Evolutionary conservation across 495 filamentous ascomycete genomes (phyloP).

Genomic region (Penicillium lividum): DNA sequence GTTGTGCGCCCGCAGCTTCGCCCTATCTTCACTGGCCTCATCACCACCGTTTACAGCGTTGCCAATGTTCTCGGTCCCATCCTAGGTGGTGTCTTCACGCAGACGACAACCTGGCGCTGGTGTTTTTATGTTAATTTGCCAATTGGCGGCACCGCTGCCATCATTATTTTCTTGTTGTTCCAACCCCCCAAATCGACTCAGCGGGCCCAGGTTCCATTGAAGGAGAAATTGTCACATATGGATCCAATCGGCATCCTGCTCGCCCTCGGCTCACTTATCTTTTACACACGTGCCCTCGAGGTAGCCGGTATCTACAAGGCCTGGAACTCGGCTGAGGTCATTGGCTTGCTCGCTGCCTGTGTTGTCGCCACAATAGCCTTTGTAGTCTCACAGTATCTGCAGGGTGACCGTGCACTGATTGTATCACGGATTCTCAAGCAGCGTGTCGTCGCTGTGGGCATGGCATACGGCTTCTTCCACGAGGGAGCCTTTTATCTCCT

Average conservation of each 20-base stretch:
- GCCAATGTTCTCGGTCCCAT: conserved; percentile 36
- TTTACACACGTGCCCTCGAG: conserved; percentile 40
- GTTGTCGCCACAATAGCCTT: background rate
- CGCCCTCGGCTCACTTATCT: conserved; percentile 31
- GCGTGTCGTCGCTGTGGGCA: background rate
- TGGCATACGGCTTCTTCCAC: background rate
- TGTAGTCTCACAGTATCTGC: background rate
- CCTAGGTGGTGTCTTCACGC: conserved; percentile 50
- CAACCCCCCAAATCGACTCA: conserved; percentile 9
- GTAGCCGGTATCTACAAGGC: conserved; percentile 35
- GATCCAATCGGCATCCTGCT: conserved; percentile 30
- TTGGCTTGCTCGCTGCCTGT: conserved; percentile 24
- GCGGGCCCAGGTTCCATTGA: conserved; percentile 25
- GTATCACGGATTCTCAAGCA: background rate
- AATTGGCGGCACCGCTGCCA: conserved; percentile 44
- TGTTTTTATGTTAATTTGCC: conserved; percentile 56
- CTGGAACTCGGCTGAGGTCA: conserved; percentile 32
- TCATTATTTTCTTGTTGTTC: conserved; percentile 44
- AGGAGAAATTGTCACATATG: conserved; percentile 27
- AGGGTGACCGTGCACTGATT: background rate
- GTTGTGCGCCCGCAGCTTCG: too few relatives aligned
- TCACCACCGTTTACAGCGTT: background rate
- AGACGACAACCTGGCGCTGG: conserved; percentile 50
- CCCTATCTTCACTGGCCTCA: background rate
- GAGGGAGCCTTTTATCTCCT: background rate